Conservation (phyloP, 2,329 filamentous ascomycete species). For the Karstenula rhodostoma region DNA sequence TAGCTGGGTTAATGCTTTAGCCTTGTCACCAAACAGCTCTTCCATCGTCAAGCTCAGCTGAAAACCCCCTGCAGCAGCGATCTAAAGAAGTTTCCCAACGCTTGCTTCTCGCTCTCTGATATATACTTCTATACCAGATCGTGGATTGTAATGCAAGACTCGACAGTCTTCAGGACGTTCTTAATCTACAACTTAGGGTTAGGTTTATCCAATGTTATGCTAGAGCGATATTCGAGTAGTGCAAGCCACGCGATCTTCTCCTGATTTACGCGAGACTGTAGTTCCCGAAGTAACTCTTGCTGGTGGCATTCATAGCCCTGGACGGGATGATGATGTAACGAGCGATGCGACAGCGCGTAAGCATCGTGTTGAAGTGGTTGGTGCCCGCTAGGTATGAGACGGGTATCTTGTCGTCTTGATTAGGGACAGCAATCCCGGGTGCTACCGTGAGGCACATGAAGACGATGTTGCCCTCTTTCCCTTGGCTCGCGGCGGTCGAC, state of each 20-base stretch:
- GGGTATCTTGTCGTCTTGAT: no score
- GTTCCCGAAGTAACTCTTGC: background rate
- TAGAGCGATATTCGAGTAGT: background rate
- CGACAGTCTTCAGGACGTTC: background rate
- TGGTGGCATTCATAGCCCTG: background rate
- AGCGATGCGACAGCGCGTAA: no score
- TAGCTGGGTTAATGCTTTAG: background rate
- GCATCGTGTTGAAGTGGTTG: no score
- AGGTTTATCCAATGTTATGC: background rate
- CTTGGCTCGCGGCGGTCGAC: no score
- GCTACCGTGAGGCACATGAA: no score
- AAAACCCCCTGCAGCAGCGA: background rate
- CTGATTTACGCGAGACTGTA: background rate
- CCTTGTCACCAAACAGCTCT: background rate
- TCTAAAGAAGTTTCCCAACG: background rate
- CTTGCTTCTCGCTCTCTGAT: background rate
- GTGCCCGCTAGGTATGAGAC: no score
- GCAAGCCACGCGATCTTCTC: background rate
- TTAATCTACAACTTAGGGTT: background rate
- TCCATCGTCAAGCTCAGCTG: background rate
- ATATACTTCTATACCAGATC: background rate
- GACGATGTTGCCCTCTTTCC: no score
- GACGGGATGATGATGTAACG: no score
- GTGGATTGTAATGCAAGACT: background rate
- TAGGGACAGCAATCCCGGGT: no score